phyloP scores from a whole-genome alignment of 2,329 filamentous ascomycete genomes.

The Cladosporium oxysporum region DNA sequence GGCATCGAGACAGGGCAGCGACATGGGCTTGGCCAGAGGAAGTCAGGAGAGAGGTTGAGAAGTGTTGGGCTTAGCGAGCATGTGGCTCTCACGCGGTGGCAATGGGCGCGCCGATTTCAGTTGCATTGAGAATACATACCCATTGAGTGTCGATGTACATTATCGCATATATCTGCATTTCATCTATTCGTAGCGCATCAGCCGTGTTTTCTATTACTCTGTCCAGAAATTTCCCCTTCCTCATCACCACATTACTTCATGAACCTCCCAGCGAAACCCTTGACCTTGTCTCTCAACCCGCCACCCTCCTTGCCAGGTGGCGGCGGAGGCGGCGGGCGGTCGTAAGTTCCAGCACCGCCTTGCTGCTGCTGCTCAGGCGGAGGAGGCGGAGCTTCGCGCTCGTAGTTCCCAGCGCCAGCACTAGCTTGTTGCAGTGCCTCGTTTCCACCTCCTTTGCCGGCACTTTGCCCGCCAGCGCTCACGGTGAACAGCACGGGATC shows the following conservation, averaged over 20 bases:
- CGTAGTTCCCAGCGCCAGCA: not conserved
- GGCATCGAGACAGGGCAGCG: not conserved
- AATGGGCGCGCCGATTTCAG: not conserved
- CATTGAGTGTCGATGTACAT: not conserved
- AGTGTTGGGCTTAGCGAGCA: too few species aligned
- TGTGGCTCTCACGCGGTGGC: not conserved
- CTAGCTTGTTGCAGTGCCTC: slow-evolving; percentile 5
- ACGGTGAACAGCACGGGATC: slow-evolving; percentile 51
- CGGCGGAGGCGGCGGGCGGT: slow-evolving; percentile 25
- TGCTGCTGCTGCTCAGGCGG: slow-evolving; percentile 8
- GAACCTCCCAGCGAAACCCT: slow-evolving; percentile 26
- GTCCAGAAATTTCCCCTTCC: not conserved
- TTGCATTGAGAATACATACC: not conserved
- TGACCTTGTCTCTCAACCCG: slow-evolving; percentile 24
- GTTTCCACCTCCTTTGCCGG: slow-evolving; percentile 19
- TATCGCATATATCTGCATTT: slow-evolving; percentile 1
- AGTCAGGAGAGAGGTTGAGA: not conserved
- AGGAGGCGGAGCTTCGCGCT: slow-evolving; percentile 13
- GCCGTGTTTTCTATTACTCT: not conserved
- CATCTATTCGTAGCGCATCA: not conserved
- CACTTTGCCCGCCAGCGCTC: slow-evolving; percentile 47
- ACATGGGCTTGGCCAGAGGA: not conserved
- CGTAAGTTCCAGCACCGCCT: slow-evolving; percentile 6
- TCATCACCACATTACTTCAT: slow-evolving; percentile 22
- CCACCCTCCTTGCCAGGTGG: slow-evolving; percentile 14